Percentiles rank a stretch among this genome's conserved stretches.
phyloP scores from a whole-genome alignment of 257 asterid species.

The Gentiana dahurica region DNA sequence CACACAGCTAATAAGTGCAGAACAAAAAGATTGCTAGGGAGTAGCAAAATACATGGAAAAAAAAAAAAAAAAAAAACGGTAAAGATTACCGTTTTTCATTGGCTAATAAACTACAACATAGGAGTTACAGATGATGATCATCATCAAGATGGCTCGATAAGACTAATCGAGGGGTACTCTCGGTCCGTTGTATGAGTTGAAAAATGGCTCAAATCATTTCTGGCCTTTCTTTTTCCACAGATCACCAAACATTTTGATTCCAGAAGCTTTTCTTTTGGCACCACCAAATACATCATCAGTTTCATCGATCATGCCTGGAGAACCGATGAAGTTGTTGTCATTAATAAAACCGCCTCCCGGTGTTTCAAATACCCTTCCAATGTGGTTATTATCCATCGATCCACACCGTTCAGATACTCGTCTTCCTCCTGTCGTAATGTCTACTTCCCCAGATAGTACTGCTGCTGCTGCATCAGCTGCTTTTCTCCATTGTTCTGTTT shows the following conservation, averaged over 20 bases:
- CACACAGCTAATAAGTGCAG: too few relatives aligned
- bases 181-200: too few relatives aligned
- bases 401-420: constrained; percentile 84
- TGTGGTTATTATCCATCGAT: constrained; percentile 68
- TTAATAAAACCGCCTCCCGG: constrained; percentile 19
- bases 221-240: constrained; percentile 85
- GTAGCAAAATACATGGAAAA: too few relatives aligned
- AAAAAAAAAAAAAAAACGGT: too few relatives aligned
- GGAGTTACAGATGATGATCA: too few relatives aligned
- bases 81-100: too few relatives aligned
- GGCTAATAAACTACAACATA: too few relatives aligned
- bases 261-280: constrained; percentile 64
- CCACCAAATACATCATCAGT: constrained; percentile 46
- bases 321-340: constrained; percentile 32
- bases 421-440: constrained; percentile 47
- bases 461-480: constrained; percentile 98
- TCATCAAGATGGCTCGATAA: too few relatives aligned
- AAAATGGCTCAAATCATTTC: constrained; percentile 16
- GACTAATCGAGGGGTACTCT: too few relatives aligned
- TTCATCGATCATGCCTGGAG: constrained; percentile 50
- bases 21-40: too few relatives aligned
- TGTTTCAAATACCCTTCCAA: constrained; percentile 31
- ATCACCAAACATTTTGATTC: constrained; percentile 81
- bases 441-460: constrained; percentile 59
- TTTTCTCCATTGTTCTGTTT: constrained; percentile 93